Base-by-base conservation (phyloP, 208 protist genomes). In the Crithidia thermophila region DNA sequence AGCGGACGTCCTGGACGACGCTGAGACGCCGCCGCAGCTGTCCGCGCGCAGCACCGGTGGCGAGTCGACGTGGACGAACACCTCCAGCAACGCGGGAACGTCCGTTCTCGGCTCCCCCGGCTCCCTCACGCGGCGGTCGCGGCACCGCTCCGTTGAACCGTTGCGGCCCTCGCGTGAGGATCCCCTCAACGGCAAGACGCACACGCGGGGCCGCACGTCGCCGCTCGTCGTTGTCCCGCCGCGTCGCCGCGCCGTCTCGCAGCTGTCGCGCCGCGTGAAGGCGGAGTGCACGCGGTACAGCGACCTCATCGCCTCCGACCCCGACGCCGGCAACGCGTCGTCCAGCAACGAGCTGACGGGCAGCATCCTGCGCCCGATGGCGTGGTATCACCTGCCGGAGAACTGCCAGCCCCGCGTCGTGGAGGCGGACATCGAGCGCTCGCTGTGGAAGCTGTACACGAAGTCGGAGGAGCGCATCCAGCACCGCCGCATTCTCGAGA, bases 391-490 rank as follows among this genome's bases (percentile, higher is more conserved):
- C 21, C 69, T 90, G 16, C 76, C 87, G 13, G 81, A 84, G 13
- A 95, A 94, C 75, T 96, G 90, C 77, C 87, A 91, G 53, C 75
- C 77, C 7, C 77, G 81, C 18, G 80, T 96, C 16, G 72, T 96
- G 40, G 79, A 90, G 46, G 84, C 82, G 10, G 91, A 96, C 63
- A 79, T 94, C 28, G 53, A 82, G 66, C 84, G 91, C 30, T 92
- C 85, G 0, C 73, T 96, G 33, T 96, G 91, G 88, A 34, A 52
- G 27, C 75, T 96, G 18, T 94, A 93, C 62, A 80, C 80, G 1
- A 74, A 93, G 16, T 33, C 58, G 1, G 45, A 52, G 10, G 66
- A 80, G 70, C 87, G 91, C 13, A 72, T 47, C 0, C 45, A 53
- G 37, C 89, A 72, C 72, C 85, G 91, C 11, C 53, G 49, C 20